Evolutionary conservation across 768 basidiomycete genomes (phyloP).

Genomic region (Trametes villosa): DNA sequence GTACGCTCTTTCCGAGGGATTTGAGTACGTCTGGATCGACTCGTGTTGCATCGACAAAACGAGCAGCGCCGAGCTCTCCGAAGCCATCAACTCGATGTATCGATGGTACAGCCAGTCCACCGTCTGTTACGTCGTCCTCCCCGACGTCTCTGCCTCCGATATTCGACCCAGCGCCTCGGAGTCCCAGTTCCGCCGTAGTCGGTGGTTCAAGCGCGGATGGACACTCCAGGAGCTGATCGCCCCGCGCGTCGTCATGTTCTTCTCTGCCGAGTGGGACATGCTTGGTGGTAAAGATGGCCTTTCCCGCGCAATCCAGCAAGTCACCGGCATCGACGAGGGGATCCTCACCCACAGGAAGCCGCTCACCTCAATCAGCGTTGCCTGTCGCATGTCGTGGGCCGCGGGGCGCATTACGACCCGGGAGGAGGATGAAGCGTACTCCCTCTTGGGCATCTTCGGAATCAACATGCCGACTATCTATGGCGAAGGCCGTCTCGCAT

Average conservation of each 20-base stretch:
- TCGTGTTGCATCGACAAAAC: neutral
- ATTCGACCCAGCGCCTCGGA: neutral
- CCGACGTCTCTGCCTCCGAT: neutral
- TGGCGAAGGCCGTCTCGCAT: neutral
- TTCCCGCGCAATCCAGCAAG: too few species aligned
- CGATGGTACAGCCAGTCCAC: neutral
- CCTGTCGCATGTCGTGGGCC: neutral
- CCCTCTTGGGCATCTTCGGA: neutral
- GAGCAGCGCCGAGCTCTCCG: too few species aligned
- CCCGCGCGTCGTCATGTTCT: neutral
- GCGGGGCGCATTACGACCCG: neutral
- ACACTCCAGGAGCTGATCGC: constrained; percentile 1
- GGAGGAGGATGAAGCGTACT: neutral
- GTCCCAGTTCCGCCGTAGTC: neutral
- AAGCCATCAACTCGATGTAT: too few species aligned
- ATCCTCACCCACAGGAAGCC: neutral
- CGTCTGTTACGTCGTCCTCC: neutral
- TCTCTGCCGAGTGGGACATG: neutral
- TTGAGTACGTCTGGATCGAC: neutral
- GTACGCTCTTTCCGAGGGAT: neutral
- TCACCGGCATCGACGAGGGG: too few species aligned
- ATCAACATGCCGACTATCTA: too few species aligned
- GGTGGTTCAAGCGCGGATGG: too few species aligned
- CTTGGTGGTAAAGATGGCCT: neutral
- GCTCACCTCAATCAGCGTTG: neutral